phyloP scores from a whole-genome alignment of 2,329 filamentous ascomycete species.

The Monosporascus sp. region DNA sequence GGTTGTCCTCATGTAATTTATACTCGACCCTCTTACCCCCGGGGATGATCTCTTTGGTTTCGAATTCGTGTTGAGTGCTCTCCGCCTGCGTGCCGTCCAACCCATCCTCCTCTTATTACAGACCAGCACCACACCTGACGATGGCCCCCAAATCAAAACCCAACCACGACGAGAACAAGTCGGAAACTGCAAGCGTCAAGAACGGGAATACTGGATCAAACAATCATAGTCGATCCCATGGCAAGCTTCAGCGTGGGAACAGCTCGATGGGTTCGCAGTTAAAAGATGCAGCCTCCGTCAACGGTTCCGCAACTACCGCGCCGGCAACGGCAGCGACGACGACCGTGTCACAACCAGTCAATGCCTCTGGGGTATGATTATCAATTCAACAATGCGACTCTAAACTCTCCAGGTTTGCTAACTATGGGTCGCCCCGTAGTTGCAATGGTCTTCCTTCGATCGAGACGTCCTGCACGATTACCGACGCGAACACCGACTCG shows the following conservation, averaged over 20 bases:
- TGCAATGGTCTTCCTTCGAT: constrained; percentile 65
- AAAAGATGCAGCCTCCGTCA: constrained; percentile 35
- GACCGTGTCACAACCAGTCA: constrained; percentile 16
- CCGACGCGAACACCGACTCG: constrained; percentile 66
- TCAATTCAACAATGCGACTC: constrained; percentile 1
- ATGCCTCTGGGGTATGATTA: constrained; percentile 21
- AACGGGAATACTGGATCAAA: constrained; percentile 22
- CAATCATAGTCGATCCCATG: constrained; percentile 32
- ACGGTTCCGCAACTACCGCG: constrained; percentile 19
- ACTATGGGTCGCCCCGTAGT: constrained; percentile 29
- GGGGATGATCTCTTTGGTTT: background rate
- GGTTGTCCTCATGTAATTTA: background rate
- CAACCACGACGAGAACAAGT: constrained; percentile 30
- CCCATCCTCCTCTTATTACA: background rate
- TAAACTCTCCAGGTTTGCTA: constrained; percentile 7
- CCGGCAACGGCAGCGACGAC: constrained; percentile 7
- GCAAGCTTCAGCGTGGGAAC: constrained; percentile 51
- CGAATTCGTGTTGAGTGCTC: background rate
- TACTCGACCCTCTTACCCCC: background rate
- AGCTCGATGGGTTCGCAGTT: constrained; percentile 46
- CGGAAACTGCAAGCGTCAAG: constrained; percentile 28
- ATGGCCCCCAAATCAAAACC: constrained; percentile 24
- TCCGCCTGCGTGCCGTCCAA: background rate
- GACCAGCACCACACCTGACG: background rate
- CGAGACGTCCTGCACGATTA: constrained; percentile 67